phyloP scores from a whole-genome alignment of 192 early-diverging fungal genomes.

The Backusella parvicylindrica region DNA sequence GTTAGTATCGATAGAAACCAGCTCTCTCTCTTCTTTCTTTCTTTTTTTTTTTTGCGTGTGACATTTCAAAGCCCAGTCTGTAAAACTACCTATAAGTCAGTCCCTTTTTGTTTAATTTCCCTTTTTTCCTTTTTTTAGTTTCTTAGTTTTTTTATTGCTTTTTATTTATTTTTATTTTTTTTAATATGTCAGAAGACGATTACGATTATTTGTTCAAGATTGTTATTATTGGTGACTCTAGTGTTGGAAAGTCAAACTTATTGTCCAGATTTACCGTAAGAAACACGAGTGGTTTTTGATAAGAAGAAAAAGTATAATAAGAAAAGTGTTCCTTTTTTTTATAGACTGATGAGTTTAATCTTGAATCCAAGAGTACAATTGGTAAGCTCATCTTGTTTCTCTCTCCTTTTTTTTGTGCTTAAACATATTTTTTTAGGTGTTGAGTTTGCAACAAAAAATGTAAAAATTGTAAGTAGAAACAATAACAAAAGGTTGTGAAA shows the following conservation, averaged over 20 bases:
- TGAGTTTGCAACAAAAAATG: constrained; percentile 45
- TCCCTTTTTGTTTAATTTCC: not conserved
- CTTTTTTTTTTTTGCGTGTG: not conserved
- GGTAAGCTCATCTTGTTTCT: constrained; percentile 37
- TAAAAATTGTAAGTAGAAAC: constrained; percentile 27
- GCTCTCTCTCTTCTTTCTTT: too few species aligned
- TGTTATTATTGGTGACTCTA: constrained; percentile 72
- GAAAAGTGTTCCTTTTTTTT: not conserved
- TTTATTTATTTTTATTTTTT: not conserved
- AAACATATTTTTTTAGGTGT: constrained; percentile 33
- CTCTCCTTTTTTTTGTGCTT: too few species aligned
- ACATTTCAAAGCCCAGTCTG: not conserved
- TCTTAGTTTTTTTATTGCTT: not conserved
- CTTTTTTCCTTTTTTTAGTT: constrained; percentile 25
- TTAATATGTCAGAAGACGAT: constrained; percentile 49
- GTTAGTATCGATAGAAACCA: too few species aligned
- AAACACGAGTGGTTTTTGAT: not conserved
- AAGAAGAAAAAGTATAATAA: not conserved
- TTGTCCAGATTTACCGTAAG: constrained; percentile 70
- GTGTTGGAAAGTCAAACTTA: constrained; percentile 83
- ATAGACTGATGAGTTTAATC: constrained; percentile 86
- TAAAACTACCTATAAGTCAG: not conserved
- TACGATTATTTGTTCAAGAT: constrained; percentile 73
- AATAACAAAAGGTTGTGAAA: not conserved
- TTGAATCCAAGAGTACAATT: constrained; percentile 97